These are phyloP conservation scores for Lepidopterella palustris DNA, from an alignment of 495 filamentous ascomycete genomes.

Conservation along the genomic window DNA sequence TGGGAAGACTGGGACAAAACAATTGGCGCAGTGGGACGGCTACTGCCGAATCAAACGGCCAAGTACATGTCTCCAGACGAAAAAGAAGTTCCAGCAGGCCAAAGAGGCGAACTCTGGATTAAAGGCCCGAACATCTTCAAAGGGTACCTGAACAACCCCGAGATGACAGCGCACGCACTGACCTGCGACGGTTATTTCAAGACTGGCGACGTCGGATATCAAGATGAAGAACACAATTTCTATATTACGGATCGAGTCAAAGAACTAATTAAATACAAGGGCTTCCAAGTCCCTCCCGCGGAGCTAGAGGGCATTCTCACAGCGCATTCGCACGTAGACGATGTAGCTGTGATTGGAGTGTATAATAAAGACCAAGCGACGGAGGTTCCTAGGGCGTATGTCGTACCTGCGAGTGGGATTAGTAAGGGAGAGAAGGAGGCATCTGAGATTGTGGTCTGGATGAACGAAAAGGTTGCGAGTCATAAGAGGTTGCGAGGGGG, in stretches of 20 bases:
- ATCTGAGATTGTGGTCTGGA: constrained; percentile 33
- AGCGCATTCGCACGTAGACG: constrained; percentile 30
- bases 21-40: constrained; percentile 73
- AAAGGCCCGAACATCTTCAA: constrained; percentile 71
- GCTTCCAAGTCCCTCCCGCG: constrained; percentile 40
- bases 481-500: constrained; percentile 32
- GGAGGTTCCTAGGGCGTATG: constrained; percentile 38
- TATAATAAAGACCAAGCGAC: constrained; percentile 35
- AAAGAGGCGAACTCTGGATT: constrained; percentile 56
- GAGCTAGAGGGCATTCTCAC: constrained; percentile 38
- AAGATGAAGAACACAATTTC: constrained; percentile 52
- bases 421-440: constrained; percentile 23
- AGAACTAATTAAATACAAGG: constrained; percentile 52
- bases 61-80: constrained; percentile 58
- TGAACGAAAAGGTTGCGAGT: constrained; percentile 32
- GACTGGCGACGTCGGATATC: constrained; percentile 66
- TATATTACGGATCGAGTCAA: constrained; percentile 49
- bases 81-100: constrained; percentile 36
- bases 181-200: constrained; percentile 73
- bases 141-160: constrained; percentile 66
- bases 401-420: constrained; percentile 30
- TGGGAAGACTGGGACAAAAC: constrained; percentile 72
- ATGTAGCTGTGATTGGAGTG: constrained; percentile 40
- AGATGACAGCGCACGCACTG: constrained; percentile 57
- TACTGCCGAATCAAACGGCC: constrained; percentile 76